These are phyloP conservation scores for Albifimbria verrucaria DNA, from an alignment of 2,329 filamentous ascomycete genomes.

Conservation along the genomic window DNA sequence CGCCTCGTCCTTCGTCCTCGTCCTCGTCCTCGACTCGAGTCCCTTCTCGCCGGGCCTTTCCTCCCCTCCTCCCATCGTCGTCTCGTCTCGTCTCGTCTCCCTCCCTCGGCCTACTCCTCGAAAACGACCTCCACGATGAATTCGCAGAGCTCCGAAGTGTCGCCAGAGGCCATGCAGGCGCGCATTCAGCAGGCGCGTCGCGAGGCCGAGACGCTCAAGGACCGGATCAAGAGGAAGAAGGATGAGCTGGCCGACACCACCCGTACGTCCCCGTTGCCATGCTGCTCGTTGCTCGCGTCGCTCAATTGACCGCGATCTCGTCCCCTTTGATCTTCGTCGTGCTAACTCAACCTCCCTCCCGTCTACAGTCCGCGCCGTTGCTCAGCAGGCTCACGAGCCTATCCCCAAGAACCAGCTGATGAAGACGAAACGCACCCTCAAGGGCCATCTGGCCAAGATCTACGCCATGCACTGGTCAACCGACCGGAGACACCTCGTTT, in stretches of 20 bases:
- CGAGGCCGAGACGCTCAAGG: constrained; percentile 96
- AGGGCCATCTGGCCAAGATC: constrained; percentile 98
- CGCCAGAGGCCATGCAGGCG: constrained; percentile 82
- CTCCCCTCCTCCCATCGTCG: too few species aligned
- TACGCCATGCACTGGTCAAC: constrained; percentile 99
- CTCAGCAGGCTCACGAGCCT: constrained; percentile 86
- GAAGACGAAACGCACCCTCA: constrained; percentile 95
- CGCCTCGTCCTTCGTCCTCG: constrained; percentile 13
- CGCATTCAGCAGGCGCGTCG: constrained; percentile 88
- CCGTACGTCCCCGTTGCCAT: constrained; percentile 62
- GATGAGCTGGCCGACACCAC: constrained; percentile 98
- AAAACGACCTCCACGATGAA: constrained; percentile 54
- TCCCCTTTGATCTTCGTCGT: background rate
- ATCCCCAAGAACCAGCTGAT: constrained; percentile 89
- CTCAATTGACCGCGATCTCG: background rate
- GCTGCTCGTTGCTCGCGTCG: constrained; percentile 1
- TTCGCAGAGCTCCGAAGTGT: constrained; percentile 57
- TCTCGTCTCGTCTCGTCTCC: constrained; percentile 14
- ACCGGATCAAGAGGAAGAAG: constrained; percentile 99
- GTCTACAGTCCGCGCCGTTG: constrained; percentile 78
- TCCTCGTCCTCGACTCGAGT: constrained; percentile 18
- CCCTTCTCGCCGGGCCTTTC: constrained; percentile 8
- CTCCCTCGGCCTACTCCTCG: too few species aligned
- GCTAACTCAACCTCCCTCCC: constrained; percentile 15
- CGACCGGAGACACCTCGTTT: constrained; percentile 93